Conservation (phyloP, 768 basidiomycete genomes). For the Hericium coralloides region DNA sequence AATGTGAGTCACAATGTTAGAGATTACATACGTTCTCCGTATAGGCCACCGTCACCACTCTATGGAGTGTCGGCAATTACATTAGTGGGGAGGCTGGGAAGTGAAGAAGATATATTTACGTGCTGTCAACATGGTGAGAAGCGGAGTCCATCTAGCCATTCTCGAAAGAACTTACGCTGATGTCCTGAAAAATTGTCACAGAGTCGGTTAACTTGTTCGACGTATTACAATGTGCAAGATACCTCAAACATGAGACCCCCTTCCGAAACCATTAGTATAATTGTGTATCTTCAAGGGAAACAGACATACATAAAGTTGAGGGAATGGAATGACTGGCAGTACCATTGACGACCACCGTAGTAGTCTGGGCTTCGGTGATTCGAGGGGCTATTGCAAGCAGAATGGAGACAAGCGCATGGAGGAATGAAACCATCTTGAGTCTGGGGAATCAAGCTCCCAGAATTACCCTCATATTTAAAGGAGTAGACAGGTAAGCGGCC, state of each 20-base stretch:
- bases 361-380: background rate
- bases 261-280: conserved; percentile 11
- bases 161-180: conserved; percentile 37
- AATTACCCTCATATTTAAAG: too few relatives aligned
- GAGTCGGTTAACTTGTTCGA: background rate
- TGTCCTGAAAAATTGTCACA: conserved; percentile 33
- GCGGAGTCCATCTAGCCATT: background rate
- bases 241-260: conserved; percentile 59
- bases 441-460: too few relatives aligned
- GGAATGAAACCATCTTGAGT: background rate
- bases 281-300: background rate
- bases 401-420: background rate
- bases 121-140: conserved; percentile 21
- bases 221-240: conserved; percentile 1
- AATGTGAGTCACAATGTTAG: background rate
- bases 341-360: conserved; percentile 33
- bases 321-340: conserved; percentile 45
- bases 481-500: too few relatives aligned
- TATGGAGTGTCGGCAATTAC: conserved; percentile 11
- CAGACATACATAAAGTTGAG: conserved; percentile 39
- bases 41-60: conserved; percentile 66
- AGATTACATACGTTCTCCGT: conserved; percentile 41
- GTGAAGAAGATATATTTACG: conserved; percentile 6
- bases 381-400: background rate
- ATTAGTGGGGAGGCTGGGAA: too few relatives aligned